Percentiles rank a stretch among this genome's conserved stretches.
phyloP scores from a whole-genome alignment of 805 yeast genomes.

The Sugiyamaella qingdaonensis region DNA sequence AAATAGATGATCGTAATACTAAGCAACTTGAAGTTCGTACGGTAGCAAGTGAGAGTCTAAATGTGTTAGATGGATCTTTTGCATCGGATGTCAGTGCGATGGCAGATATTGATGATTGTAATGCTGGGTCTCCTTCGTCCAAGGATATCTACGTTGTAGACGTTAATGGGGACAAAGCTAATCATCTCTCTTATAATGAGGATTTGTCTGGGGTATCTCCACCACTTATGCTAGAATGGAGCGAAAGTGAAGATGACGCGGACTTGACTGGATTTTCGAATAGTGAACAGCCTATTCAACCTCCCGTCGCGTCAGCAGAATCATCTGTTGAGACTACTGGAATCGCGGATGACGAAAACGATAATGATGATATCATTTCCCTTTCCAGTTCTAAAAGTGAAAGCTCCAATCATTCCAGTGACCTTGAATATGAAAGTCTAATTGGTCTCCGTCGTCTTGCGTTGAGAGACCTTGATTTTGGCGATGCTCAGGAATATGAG shows the following conservation, averaged over 20 bases:
- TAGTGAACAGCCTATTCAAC: neutral
- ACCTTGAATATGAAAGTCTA: constrained; percentile 13
- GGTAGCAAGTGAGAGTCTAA: neutral
- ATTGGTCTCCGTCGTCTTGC: constrained; percentile 14
- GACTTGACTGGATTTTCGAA: neutral
- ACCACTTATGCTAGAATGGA: neutral
- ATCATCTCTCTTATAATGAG: neutral
- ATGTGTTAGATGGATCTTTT: neutral
- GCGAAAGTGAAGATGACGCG: neutral
- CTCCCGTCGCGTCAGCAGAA: neutral
- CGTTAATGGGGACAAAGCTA: neutral
- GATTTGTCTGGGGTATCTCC: neutral
- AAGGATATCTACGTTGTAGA: neutral
- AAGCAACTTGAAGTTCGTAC: neutral
- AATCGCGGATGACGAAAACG: constrained; percentile 12
- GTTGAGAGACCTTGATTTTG: constrained; percentile 15
- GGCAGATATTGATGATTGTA: neutral
- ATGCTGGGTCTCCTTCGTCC: neutral
- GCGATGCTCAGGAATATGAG: constrained; percentile 8
- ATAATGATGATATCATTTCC: neutral
- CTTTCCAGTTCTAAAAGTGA: neutral
- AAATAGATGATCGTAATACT: no score
- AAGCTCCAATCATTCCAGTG: constrained; percentile 14
- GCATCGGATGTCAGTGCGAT: constrained; percentile 1
- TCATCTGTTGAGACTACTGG: constrained; percentile 7